Conservation (phyloP, 345 rosid genomes). For the Nasturtium officinale region DNA sequence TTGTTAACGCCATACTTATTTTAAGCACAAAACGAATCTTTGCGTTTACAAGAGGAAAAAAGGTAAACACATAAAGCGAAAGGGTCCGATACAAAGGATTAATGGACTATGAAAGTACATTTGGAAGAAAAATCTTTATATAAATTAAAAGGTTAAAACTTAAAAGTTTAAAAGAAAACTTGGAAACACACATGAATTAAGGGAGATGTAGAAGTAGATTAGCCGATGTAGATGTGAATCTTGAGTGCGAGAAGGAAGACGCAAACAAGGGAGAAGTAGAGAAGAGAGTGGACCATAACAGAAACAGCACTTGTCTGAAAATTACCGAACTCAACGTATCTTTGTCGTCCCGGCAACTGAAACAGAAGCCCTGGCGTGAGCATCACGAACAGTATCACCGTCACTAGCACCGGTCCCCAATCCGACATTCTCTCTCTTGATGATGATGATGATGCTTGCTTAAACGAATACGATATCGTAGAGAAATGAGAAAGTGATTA, state of each 20-base stretch:
- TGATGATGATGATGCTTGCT: constrained; percentile 27
- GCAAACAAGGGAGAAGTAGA: constrained; percentile 62
- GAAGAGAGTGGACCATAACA: constrained; percentile 59
- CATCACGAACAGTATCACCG: constrained; percentile 68
- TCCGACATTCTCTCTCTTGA: constrained; percentile 55
- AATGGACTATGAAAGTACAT: constrained; percentile 2
- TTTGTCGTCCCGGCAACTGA: constrained; percentile 66
- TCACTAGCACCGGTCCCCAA: constrained; percentile 79
- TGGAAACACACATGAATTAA: neutral
- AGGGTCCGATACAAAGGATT: constrained; percentile 21
- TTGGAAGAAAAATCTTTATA: neutral
- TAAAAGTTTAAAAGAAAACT: neutral
- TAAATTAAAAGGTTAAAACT: neutral
- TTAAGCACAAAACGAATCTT: constrained; percentile 13
- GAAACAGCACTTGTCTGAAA: constrained; percentile 70
- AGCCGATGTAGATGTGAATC: constrained; percentile 60
- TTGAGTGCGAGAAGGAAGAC: constrained; percentile 62
- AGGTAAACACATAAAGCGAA: constrained; percentile 18
- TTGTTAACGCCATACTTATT: neutral
- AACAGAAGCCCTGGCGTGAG: constrained; percentile 70
- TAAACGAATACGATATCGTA: neutral
- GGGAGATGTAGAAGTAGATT: neutral
- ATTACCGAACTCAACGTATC: constrained; percentile 63
- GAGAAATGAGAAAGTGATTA: constrained; percentile 17
- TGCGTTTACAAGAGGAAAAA: constrained; percentile 21